Conservation (phyloP, 148 eudicot genomes). For the Oxyria digyna region DNA sequence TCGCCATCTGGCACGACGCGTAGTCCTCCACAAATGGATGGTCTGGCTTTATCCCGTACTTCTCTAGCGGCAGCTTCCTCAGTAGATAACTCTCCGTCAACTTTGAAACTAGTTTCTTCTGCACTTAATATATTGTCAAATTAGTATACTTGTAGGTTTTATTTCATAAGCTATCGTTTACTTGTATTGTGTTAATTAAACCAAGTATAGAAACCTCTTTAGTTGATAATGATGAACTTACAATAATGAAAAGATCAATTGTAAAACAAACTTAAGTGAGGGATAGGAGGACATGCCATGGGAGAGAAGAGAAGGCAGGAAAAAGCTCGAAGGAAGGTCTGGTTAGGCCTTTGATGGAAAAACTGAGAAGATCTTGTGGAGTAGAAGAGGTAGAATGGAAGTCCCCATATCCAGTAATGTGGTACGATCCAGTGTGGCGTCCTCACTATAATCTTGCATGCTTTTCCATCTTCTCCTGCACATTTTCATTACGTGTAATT, state of each 20-base stretch:
- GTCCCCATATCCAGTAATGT: constrained; percentile 83
- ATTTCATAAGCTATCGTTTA: not conserved
- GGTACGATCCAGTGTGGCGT: constrained; percentile 96
- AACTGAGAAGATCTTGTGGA: constrained; percentile 87
- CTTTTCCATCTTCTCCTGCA: constrained; percentile 55
- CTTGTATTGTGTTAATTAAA: too few species aligned
- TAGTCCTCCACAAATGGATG: constrained; percentile 90
- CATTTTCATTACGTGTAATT: too few species aligned
- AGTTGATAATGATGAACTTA: too few species aligned
- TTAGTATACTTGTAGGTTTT: not conserved
- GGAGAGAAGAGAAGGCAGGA: constrained; percentile 49
- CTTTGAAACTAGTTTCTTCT: constrained; percentile 51
- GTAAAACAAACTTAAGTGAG: too few species aligned
- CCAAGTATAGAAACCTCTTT: too few species aligned
- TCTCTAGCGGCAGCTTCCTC: constrained; percentile 58
- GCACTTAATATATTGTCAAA: constrained; percentile 9
- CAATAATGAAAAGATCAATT: too few species aligned
- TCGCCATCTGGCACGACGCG: constrained; percentile 96
- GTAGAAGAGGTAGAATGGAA: constrained; percentile 91
- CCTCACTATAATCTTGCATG: constrained; percentile 85
- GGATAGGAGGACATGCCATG: constrained; percentile 33
- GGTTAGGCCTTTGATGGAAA: constrained; percentile 73
- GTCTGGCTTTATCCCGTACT: constrained; percentile 71
- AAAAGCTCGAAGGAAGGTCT: constrained; percentile 35
- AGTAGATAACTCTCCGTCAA: constrained; percentile 60